Evolutionary conservation across 106 monocot species (phyloP).

Genomic region (Dendrobium huoshanense): DNA sequence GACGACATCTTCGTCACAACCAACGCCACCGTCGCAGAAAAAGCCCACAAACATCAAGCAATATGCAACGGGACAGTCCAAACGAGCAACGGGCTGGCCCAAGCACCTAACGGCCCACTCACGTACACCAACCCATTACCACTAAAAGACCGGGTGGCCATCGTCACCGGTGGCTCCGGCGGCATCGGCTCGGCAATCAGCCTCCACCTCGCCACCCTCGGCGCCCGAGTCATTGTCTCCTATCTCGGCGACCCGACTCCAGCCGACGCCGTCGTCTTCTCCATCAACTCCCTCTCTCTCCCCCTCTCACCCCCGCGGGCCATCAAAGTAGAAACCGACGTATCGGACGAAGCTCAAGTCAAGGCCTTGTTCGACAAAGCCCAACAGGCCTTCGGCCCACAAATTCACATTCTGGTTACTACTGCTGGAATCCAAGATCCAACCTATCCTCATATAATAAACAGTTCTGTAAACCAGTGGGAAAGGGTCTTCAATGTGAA

Average conservation of each 20-base stretch:
- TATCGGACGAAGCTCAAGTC: constrained; percentile 5
- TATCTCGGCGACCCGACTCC: constrained; percentile 16
- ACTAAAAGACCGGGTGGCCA: constrained; percentile 13
- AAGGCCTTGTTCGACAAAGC: constrained; percentile 14
- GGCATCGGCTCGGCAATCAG: constrained; percentile 21
- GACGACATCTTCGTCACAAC: not conserved
- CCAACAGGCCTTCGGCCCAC: constrained; percentile 13
- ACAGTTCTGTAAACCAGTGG: constrained; percentile 3
- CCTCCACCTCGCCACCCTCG: constrained; percentile 20
- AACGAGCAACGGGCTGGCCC: too few relatives aligned
- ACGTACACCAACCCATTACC: too few relatives aligned
- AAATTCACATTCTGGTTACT: constrained; percentile 7
- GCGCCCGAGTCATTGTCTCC: constrained; percentile 11
- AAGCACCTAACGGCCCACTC: too few relatives aligned
- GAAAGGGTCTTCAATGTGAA: constrained; percentile 12
- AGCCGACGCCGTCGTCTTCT: not conserved
- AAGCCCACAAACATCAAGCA: too few relatives aligned
- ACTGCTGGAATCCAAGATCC: constrained; percentile 15
- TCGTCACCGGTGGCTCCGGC: constrained; percentile 17
- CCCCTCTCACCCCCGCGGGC: not conserved
- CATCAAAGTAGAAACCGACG: constrained; percentile 14
- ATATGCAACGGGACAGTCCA: too few relatives aligned
- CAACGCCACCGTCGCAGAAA: too few relatives aligned
- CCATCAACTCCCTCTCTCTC: not conserved
- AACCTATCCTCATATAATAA: not conserved